Evolutionary conservation across 495 filamentous ascomycete species (phyloP).

Genomic region (Diplogelasinospora grovesii): DNA sequence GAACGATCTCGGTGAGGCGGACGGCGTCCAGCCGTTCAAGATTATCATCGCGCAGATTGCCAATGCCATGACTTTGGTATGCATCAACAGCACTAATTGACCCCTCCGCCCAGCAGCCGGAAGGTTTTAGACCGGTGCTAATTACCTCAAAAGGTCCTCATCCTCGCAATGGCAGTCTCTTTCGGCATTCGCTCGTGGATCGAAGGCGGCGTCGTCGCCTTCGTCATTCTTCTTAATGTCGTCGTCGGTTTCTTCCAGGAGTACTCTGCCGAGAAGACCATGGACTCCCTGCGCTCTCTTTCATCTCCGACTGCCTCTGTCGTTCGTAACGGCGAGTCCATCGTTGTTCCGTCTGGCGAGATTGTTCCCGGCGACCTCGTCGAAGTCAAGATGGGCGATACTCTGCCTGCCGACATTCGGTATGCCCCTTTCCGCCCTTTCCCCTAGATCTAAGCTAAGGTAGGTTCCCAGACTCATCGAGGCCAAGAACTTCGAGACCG

Average conservation of each 20-base stretch:
- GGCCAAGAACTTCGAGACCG: slow-evolving; percentile 60
- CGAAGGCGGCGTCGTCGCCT: slow-evolving; percentile 76
- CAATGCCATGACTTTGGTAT: slow-evolving; percentile 50
- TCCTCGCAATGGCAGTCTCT: slow-evolving; percentile 77
- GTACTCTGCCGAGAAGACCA: slow-evolving; percentile 81
- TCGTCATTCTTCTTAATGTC: slow-evolving; percentile 75
- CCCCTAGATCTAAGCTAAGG: too few relatives aligned
- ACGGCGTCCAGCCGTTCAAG: slow-evolving; percentile 44
- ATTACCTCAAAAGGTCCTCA: slow-evolving; percentile 43
- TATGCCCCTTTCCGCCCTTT: too few relatives aligned
- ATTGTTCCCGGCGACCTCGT: slow-evolving; percentile 72
- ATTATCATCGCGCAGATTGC: slow-evolving; percentile 50
- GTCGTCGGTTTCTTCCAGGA: slow-evolving; percentile 74
- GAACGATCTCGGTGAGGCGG: slow-evolving; percentile 45
- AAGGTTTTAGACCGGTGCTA: not conserved
- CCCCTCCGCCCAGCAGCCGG: too few relatives aligned
- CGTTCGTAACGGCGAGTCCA: slow-evolving; percentile 59
- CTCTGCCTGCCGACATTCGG: slow-evolving; percentile 62
- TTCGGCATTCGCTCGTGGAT: slow-evolving; percentile 77
- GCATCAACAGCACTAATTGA: too few relatives aligned
- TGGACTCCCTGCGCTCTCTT: slow-evolving; percentile 69
- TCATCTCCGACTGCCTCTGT: slow-evolving; percentile 74
- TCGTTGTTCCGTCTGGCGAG: slow-evolving; percentile 76
- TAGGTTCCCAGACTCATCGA: slow-evolving; percentile 62
- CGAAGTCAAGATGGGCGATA: slow-evolving; percentile 72